These are phyloP conservation scores for Pseudogymnoascus sp. DNA, from an alignment of 2,329 filamentous ascomycete genomes.

Conservation along the genomic window DNA sequence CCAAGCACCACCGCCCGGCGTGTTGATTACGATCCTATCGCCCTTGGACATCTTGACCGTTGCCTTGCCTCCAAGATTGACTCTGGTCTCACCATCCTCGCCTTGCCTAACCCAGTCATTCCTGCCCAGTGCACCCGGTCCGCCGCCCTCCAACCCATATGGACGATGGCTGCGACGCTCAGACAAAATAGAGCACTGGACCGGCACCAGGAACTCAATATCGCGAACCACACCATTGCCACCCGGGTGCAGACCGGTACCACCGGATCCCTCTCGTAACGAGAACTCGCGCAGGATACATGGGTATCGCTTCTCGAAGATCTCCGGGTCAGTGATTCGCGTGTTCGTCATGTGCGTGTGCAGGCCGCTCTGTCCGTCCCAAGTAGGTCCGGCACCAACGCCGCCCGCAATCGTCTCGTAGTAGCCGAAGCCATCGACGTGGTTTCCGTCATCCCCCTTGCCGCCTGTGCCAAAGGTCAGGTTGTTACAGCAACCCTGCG, in stretches of 20 bases:
- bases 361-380: constrained; percentile 67
- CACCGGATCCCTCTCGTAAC: constrained; percentile 53
- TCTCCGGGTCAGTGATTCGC: constrained; percentile 70
- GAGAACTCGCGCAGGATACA: constrained; percentile 62
- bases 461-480: constrained; percentile 73
- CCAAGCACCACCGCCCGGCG: constrained; percentile 21
- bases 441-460: constrained; percentile 44
- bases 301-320: constrained; percentile 68
- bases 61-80: constrained; percentile 19
- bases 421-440: constrained; percentile 68
- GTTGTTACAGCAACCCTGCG: constrained; percentile 73
- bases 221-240: constrained; percentile 69
- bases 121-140: constrained; percentile 63
- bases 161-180: constrained; percentile 67
- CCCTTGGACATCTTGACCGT: constrained; percentile 16
- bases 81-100: constrained; percentile 23
- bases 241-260: constrained; percentile 54
- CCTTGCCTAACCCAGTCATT: constrained; percentile 70
- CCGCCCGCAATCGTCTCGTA: constrained; percentile 78
- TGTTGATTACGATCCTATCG: constrained; percentile 18
- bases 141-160: constrained; percentile 75
- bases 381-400: constrained; percentile 59
- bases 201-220: constrained; percentile 67
- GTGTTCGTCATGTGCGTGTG: constrained; percentile 83
- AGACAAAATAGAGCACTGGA: constrained; percentile 67